These are phyloP conservation scores for Pisolithus orientalis DNA, from an alignment of 768 basidiomycete species.

Conservation along the genomic window DNA sequence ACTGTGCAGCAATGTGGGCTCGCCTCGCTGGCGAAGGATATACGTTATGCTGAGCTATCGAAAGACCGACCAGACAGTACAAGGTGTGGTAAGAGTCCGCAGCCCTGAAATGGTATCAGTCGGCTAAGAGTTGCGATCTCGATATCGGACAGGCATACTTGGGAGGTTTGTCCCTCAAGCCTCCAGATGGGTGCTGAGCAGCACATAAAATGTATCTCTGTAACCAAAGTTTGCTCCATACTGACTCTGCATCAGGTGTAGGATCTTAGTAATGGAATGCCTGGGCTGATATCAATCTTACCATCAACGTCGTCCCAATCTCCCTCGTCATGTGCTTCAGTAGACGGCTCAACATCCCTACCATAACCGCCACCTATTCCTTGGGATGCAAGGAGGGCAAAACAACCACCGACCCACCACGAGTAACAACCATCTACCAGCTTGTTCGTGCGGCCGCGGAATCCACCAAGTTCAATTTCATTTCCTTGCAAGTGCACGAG, in stretches of 20 bases:
- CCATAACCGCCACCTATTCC: conserved; percentile 33
- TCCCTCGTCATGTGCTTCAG: conserved; percentile 24
- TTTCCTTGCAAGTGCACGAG: conserved; percentile 79
- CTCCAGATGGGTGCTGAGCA: conserved; percentile 81
- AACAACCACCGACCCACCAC: conserved; percentile 98
- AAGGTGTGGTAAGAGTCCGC: conserved; percentile 95
- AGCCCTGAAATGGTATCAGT: conserved; percentile 36
- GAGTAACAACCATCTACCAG: conserved; percentile 99
- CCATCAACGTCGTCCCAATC: conserved; percentile 74
- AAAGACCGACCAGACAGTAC: conserved; percentile 88
- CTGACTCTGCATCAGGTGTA: conserved; percentile 36
- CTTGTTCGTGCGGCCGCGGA: conserved; percentile 91
- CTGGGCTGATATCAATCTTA: conserved; percentile 19
- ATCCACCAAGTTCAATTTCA: conserved; percentile 83
- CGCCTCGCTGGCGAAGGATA: conserved; percentile 37
- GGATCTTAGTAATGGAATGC: background rate
- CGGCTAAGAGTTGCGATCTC: background rate
- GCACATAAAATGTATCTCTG: conserved; percentile 86
- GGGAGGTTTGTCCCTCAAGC: conserved; percentile 91
- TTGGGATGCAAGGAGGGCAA: conserved; percentile 66
- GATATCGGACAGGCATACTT: conserved; percentile 49
- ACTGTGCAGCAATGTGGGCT: conserved; percentile 29
- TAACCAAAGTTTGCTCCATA: conserved; percentile 61
- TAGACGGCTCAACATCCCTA: conserved; percentile 15
- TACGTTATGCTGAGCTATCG: conserved; percentile 80